A percentile compares a stretch with the other conserved stretches of the same genome.
Evolutionary conservation across 2,329 filamentous ascomycete genomes (phyloP).

Genomic region (Colletotrichum trifolii): DNA sequence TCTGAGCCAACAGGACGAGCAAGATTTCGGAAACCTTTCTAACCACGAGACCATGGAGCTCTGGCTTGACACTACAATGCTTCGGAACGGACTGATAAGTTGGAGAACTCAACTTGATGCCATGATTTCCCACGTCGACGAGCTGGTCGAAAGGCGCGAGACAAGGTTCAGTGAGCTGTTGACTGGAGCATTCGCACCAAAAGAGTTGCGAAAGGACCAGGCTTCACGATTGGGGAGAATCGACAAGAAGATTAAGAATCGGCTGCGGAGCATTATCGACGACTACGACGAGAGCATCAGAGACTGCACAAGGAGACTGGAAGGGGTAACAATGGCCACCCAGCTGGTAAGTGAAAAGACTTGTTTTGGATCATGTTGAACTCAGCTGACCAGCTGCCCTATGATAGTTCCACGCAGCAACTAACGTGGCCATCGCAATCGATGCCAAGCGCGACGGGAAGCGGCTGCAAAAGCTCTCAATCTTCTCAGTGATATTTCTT

Average conservation of each 20-base stretch:
- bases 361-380: no score
- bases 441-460: conserved; percentile 42
- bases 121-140: conserved; percentile 35
- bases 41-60: conserved; percentile 37
- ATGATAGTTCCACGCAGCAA: conserved; percentile 39
- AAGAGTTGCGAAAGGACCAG: background rate
- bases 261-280: conserved; percentile 40
- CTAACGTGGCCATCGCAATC: conserved; percentile 44
- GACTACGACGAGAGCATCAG: conserved; percentile 46
- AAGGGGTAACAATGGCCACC: conserved; percentile 49
- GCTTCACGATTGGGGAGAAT: conserved; percentile 18
- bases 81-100: conserved; percentile 41
- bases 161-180: no score
- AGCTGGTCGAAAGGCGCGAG: conserved; percentile 14
- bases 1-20: conserved; percentile 4
- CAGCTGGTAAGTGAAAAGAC: conserved; percentile 44
- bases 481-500: conserved; percentile 47
- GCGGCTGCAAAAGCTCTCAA: conserved; percentile 44
- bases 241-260: conserved; percentile 31
- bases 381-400: no score
- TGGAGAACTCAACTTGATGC: conserved; percentile 42
- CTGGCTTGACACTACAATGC: conserved; percentile 42
- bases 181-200: background rate
- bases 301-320: conserved; percentile 47
- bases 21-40: conserved; percentile 1